phyloP scores from a whole-genome alignment of 352 stramenopile species.

The Globisporangium rhizosaccharum region DNA sequence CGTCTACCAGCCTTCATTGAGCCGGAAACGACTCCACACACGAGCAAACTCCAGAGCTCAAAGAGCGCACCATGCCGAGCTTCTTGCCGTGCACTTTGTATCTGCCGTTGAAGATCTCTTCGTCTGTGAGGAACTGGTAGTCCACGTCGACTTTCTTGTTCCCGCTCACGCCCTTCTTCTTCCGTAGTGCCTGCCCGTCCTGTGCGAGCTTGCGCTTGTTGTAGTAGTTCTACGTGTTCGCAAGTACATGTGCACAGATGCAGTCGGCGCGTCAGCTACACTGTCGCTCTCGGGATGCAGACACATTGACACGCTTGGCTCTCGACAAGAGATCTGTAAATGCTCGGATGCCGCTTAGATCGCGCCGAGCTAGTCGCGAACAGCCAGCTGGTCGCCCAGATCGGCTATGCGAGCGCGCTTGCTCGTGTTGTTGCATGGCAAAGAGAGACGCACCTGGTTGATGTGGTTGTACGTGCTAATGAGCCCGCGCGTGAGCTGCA shows the following conservation, averaged over 20 bases:
- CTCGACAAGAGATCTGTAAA: background rate
- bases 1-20: background rate
- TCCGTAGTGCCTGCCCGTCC: constrained; percentile 34
- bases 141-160: constrained; percentile 27
- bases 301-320: background rate
- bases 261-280: constrained; percentile 3
- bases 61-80: constrained; percentile 52
- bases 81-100: constrained; percentile 67
- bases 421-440: background rate
- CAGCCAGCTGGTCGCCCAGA: constrained; percentile 2
- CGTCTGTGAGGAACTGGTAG: constrained; percentile 53
- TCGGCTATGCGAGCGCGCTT: background rate
- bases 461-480: constrained; percentile 98
- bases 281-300: background rate
- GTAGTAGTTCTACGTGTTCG: constrained; percentile 72
- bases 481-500: constrained; percentile 89
- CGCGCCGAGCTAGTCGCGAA: constrained; percentile 1
- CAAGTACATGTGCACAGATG: constrained; percentile 6
- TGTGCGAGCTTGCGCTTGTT: constrained; percentile 57
- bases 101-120: constrained; percentile 75
- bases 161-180: constrained; percentile 51
- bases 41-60: background rate
- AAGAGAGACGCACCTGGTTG: constrained; percentile 70
- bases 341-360: background rate
- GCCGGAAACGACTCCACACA: constrained; percentile 1